A percentile compares a stretch with the other conserved stretches of the same genome.
phyloP scores from a whole-genome alignment of 805 yeast genomes.

The Metschnikowia baotianmanensis region DNA sequence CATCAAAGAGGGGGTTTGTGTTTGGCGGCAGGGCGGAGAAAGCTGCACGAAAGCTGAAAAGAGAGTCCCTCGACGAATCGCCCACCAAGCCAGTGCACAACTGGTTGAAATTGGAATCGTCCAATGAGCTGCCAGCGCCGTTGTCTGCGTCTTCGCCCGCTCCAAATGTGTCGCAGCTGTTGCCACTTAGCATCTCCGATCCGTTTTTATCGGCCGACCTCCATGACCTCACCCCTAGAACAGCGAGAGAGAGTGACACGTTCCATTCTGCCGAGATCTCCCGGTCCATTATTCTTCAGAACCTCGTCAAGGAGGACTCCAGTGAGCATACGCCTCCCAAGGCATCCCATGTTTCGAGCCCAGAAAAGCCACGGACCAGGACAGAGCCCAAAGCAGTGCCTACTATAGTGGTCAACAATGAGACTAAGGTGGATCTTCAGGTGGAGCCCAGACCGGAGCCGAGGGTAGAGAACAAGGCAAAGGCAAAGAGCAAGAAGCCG shows the following conservation, averaged over 20 bases:
- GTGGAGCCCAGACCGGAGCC: too few species aligned
- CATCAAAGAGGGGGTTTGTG: constrained; percentile 2
- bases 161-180: neutral
- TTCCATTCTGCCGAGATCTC: too few species aligned
- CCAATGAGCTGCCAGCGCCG: neutral
- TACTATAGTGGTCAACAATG: too few species aligned
- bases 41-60: neutral
- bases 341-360: too few species aligned
- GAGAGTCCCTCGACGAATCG: neutral
- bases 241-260: neutral
- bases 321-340: too few species aligned
- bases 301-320: too few species aligned
- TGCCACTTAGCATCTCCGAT: neutral
- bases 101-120: constrained; percentile 3
- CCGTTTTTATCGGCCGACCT: constrained; percentile 3
- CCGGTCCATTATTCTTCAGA: too few species aligned
- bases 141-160: neutral
- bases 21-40: neutral
- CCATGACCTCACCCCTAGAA: neutral
- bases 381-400: too few species aligned
- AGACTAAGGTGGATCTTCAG: too few species aligned
- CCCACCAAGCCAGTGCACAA: neutral
- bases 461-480: neutral
- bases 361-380: too few species aligned
- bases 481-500: neutral